These are phyloP conservation scores for Alliaria petiolata DNA, from an alignment of 345 rosid species.

Conservation along the genomic window DNA sequence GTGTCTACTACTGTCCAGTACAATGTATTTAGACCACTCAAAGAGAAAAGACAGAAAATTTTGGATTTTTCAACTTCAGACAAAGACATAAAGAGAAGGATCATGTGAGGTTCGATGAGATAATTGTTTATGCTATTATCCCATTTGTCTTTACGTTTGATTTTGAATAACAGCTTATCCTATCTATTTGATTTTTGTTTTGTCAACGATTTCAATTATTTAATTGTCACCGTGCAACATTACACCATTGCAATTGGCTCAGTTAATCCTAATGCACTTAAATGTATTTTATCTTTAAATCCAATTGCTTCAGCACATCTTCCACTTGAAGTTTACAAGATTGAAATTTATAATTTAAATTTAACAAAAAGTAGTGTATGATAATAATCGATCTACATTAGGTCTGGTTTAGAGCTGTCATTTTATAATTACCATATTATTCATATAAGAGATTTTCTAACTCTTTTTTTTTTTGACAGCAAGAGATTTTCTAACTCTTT, in stretches of 20 bases:
- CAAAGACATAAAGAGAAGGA: conserved; percentile 23
- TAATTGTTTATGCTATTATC: not conserved
- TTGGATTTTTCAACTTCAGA: conserved; percentile 3
- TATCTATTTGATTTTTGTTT: not conserved
- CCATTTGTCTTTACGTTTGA: not conserved
- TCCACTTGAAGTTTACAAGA: not conserved
- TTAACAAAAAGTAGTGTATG: not conserved
- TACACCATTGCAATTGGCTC: not conserved
- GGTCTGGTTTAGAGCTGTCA: not conserved
- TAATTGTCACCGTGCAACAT: not conserved
- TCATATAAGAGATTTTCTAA: not conserved
- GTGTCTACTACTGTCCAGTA: not conserved
- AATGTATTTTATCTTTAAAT: no score
- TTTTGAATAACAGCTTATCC: not conserved
- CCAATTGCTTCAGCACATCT: not conserved
- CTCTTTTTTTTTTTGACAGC: no score
- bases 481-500: no score
- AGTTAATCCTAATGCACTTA: not conserved
- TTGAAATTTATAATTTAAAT: no score
- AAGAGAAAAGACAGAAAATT: not conserved
- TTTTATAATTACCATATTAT: no score
- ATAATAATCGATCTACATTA: not conserved
- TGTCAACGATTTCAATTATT: not conserved
- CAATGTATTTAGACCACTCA: conserved; percentile 20
- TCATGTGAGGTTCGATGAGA: conserved; percentile 11